Base-by-base conservation (phyloP, 2,329 filamentous ascomycete genomes). In the Calonectria hongkongensis region DNA sequence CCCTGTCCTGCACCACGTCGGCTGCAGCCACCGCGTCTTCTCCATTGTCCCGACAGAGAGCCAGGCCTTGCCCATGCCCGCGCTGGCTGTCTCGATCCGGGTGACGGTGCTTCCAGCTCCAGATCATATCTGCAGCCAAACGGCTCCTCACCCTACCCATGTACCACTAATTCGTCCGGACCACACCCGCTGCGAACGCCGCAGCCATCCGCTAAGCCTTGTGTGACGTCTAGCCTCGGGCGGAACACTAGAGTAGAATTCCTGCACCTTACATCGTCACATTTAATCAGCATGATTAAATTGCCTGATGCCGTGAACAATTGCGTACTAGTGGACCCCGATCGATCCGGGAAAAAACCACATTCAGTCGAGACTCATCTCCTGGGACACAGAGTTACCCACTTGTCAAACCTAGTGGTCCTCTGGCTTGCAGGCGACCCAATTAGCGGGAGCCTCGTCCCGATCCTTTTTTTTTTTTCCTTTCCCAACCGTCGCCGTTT, bases 111-210 rank as follows among this genome's bases (percentile, higher is more conserved):
- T 43, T 73, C 73, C 60, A 75, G 66, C 66, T 68, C 51, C 30
- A 74, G 68, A 75, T 77, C 74, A 77, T 66, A 68, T 72, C 62
- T 75, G 75, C 70, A 75, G 51, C 51, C 66, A 68, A 60, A 71
- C 68, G 65, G 45, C 67, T 70, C 73, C 71, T 64, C 68, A 65
- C 75, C 50, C 74, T 66, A 68, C 67, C 65, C 58, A 75, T 70
- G 69, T 75, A 51, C 71, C 67, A 48, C 68, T 64, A 51, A 72
- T 72, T 71, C 66, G 41, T 72, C 70, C 65, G 69, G 62, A 70
- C 71, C 70, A 51, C 66, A 36, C 65, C 48, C 48, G 36, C 69
- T 67, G 58, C 67, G 64, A 74, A 48, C 68, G 62, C 60, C 50
- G 72, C 69, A 70, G 56, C 70, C 36, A 72, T 36, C 71, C 73